Evolutionary conservation across 352 stramenopile species (phyloP), one percentile per base, ranked within the genome.

Genomic region (Pythium coloratum): DNA sequence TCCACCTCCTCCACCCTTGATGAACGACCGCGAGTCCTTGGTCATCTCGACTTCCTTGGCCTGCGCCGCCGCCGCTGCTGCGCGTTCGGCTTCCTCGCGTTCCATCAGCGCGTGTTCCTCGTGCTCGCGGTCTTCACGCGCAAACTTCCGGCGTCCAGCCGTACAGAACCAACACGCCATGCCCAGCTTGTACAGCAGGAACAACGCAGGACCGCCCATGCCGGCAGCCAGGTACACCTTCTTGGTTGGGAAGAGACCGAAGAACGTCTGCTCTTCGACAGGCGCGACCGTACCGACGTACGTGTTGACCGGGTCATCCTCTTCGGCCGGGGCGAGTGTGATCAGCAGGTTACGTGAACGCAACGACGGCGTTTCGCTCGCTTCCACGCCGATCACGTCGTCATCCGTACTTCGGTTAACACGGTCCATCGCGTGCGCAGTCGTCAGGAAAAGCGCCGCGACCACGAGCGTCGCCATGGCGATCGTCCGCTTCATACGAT

Each of bases 181-280:
- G 18, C 54, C 30, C 46, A 75, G 55, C 54, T 75, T 75, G 62
- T 75, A 75, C 26, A 68, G n/a, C 34, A 75, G 18, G 36, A 75
- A 75, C 1, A 67, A 13, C 16, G 55, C 68, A 9, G 68, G 68
- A 6, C 36, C 46, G 20, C 54, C 62, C 58, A 75, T 65, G 54
- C 68, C 63, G 9, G 67, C 34, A 9, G 26, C 34, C 13, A 66
- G 20, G 34, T 75, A 75, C 24, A 75, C 44, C 18, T 67, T 67
- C 38, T 75, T 67, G 26, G 68, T 75, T n/a, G 59, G 59, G 30
- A 75, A 75, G 9, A 75, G 33, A 16, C 68, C 68, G 53, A 75
- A 66, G 38, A 75, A 75, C 53, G 68, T 75, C 58, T 67, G 47
- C 49, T 70, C 68, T 1, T 34, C 24, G 6, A 61, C 38, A 3